Conservation (phyloP, 2,329 filamentous ascomycete genomes). For the Huntiella decipiens region DNA sequence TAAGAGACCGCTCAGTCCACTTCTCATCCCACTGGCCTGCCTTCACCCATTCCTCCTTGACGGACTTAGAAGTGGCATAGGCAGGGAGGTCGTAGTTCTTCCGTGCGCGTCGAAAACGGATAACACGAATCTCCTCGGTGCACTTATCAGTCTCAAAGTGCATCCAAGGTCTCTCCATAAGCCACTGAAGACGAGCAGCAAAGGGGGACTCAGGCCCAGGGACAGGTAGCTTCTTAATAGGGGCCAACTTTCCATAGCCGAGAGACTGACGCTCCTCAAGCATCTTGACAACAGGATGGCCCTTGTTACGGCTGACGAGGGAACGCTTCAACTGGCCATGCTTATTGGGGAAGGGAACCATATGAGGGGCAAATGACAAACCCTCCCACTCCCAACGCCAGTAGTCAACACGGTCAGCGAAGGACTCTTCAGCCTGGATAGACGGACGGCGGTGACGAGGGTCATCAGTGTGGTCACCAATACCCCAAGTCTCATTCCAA, state of each 20-base stretch:
- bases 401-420: background rate
- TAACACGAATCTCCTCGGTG: conserved; percentile 3
- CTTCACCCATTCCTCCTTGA: too few relatives aligned
- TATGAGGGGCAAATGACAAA: background rate
- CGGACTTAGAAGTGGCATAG: too few relatives aligned
- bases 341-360: background rate
- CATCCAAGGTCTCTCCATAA: conserved; percentile 9
- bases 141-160: conserved; percentile 5
- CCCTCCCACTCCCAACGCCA: conserved; percentile 10
- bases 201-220: background rate
- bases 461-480: conserved; percentile 1
- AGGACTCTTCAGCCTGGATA: background rate
- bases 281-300: conserved; percentile 2
- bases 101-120: background rate
- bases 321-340: background rate
- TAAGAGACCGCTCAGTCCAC: background rate
- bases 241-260: background rate
- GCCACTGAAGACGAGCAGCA: background rate
- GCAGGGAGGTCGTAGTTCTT: too few relatives aligned
- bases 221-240: background rate
- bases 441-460: background rate
- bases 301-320: background rate
- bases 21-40: too few relatives aligned
- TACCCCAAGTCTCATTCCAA: conserved; percentile 9
- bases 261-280: background rate